Evolutionary conservation across 2,329 filamentous ascomycete species (phyloP), one percentile per base, ranked within the genome.

Genomic region (Cytospora piceae): DNA sequence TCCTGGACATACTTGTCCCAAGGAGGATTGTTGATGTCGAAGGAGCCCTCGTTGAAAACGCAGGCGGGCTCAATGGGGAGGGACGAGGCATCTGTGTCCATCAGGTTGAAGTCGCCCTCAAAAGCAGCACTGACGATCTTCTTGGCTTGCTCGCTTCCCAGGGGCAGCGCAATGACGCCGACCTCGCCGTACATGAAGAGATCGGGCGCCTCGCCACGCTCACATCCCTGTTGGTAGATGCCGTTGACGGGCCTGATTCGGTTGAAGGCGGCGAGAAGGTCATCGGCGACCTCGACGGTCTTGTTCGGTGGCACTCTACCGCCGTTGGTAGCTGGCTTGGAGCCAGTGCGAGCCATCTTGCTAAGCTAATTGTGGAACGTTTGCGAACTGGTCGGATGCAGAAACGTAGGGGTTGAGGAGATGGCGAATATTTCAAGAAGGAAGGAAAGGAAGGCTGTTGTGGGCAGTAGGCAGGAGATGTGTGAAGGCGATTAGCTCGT

Each of bases 241-340:
- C 39, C 39, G 17, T 46, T 46, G 11, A 46, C 39, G 5, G 39
- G 20, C 20, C n/a, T 46, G 39, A 46, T n/a, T 7, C 17, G 39
- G 5, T 46, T 17, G 20, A 46, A 46, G 39, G 39, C 39, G 7
- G 39, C 39, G 39, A 14, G 5, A n/a, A 46, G 92, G 72, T 94
- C 85, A 59, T 85, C 82, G 69, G 94, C 80, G 2, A 88, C 90
- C 74, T 93, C 90, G 75, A 93, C 90, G 17, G 78, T 81, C 12
- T 76, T 73, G 46, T n/a, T 22, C 20, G 8, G 4, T 20, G 42
- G 8, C 20, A 8, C 7, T 4, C 11, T n/a, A 22, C 4, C 42
- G 15, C 3, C 9, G 42, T 22, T 22, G 5, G 20, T 11, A 15
- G 7, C 42, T 46, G 2, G 5, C 15, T 20, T 42, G 39, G 42